Evolutionary conservation across 441 rosid genomes (phyloP).

Genomic region (Geranium incanum): DNA sequence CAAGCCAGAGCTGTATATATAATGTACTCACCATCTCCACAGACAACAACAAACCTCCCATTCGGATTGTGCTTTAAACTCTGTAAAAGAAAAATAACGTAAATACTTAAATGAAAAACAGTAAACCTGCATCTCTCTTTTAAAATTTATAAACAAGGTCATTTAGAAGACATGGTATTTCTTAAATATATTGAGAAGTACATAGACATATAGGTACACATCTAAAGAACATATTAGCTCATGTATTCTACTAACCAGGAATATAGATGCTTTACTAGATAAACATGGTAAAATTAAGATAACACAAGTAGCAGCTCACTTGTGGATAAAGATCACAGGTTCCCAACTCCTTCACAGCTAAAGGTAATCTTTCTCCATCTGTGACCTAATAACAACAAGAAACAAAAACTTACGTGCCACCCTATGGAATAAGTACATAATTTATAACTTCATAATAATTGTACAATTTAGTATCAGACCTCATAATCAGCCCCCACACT

Average conservation of each 20-base stretch:
- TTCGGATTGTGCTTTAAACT: slow-evolving; percentile 95
- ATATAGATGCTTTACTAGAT: slow-evolving; percentile 9
- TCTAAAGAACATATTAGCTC: slow-evolving; percentile 2
- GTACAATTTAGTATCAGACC: slow-evolving; percentile 33
- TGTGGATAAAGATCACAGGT: slow-evolving; percentile 99
- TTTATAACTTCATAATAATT: background rate
- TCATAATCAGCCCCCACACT: slow-evolving; percentile 88
- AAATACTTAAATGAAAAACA: background rate
- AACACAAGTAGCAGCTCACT: slow-evolving; percentile 41
- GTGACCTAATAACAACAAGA: slow-evolving; percentile 48
- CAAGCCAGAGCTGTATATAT: slow-evolving; percentile 97
- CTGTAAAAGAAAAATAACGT: slow-evolving; percentile 31
- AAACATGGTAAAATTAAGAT: slow-evolving; percentile 12
- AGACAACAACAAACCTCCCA: slow-evolving; percentile 96
- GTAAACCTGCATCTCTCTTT: background rate
- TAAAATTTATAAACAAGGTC: slow-evolving; percentile 3
- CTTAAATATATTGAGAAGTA: background rate
- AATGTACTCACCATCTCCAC: slow-evolving; percentile 97
- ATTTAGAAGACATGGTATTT: background rate
- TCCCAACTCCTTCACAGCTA: slow-evolving; percentile 97
- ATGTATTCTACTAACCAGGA: background rate
- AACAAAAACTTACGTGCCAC: slow-evolving; percentile 19
- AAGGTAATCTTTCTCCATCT: slow-evolving; percentile 93
- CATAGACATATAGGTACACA: background rate
- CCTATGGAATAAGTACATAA: slow-evolving; percentile 15